Evolutionary conservation across 2,329 filamentous ascomycete species (phyloP), one percentile per base, ranked within the genome.

Genomic region (Talaromyces sp.): DNA sequence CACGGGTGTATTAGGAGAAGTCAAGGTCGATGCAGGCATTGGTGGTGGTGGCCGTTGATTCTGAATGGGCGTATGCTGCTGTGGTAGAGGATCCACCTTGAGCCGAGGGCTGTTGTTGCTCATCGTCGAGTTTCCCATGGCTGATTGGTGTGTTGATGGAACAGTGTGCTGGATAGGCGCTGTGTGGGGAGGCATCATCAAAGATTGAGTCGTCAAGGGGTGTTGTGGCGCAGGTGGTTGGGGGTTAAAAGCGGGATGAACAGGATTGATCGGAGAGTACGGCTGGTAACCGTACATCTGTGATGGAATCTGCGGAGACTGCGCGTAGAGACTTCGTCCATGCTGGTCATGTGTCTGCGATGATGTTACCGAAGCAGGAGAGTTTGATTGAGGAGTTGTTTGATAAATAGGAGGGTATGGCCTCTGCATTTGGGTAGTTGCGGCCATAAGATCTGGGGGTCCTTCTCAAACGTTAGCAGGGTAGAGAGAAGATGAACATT

Each of bases 351-450:
- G 93, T 64, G 88, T 86, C 65, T 93, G 92, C 24, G 92, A 90
- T 39, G 94, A 97, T 68, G 93, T 91, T 72, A 97, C 93, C 60
- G 93, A 96, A 45, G 92, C 92, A 58, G 94, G 94, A 63, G 94
- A 97, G 79, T 94, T 96, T 64, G 93, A 96, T 81, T 97, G 93
- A 63, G 93, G 93, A 19, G 93, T 96, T 78, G 97, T 92, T 16
- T 63, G 57, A 77, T 97, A 97, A 75, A 97, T 96, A 67, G 92
- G 92, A 71, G 93, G 93, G 76, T 96, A 97, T 56, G 83, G 85
- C 71, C 87, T 84, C 76, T 87, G 87, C 84, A 89, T 88, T 69
- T 86, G 86, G 71, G 87, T 84, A 70, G 86, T 75, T 68, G 80
- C 83, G 68, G 87, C 87, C 88, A 90, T 90, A 73, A 85, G 81